Conservation (phyloP, 768 basidiomycete species). For the Tricholoma saponaceum region DNA sequence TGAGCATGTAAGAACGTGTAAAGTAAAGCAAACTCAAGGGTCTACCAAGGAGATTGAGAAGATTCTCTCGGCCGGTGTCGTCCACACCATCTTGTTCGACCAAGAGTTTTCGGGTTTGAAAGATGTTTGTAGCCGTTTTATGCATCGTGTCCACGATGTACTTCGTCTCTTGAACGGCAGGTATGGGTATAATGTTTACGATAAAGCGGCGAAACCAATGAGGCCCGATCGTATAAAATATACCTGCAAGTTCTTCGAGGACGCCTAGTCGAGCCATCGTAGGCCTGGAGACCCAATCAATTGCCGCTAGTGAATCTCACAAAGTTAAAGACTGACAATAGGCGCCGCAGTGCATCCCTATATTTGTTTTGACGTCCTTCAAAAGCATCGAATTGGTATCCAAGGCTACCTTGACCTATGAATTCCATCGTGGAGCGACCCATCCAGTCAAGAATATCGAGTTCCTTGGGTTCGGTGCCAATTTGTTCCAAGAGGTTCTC, state of each 20-base stretch:
- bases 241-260: neutral
- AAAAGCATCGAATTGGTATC: neutral
- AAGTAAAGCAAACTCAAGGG: neutral
- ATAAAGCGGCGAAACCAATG: neutral
- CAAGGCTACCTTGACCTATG: neutral
- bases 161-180: neutral
- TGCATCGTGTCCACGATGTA: neutral
- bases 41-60: neutral
- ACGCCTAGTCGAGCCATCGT: neutral
- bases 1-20: neutral
- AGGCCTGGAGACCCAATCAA: neutral
- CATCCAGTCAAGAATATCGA: neutral
- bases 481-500: neutral
- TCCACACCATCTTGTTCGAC: neutral
- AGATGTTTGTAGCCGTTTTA: neutral
- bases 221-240: neutral
- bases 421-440: neutral
- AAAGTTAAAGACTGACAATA: neutral
- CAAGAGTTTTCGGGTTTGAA: neutral
- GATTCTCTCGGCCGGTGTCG: neutral
- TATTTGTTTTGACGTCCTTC: neutral
- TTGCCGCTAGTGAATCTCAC: neutral
- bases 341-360: neutral
- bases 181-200: neutral
- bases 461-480: neutral